Evolutionary conservation across 2,329 filamentous ascomycete genomes (phyloP), one percentile per base, ranked within the genome.

Genomic region (Sporothrix brunneoviolacea): DNA sequence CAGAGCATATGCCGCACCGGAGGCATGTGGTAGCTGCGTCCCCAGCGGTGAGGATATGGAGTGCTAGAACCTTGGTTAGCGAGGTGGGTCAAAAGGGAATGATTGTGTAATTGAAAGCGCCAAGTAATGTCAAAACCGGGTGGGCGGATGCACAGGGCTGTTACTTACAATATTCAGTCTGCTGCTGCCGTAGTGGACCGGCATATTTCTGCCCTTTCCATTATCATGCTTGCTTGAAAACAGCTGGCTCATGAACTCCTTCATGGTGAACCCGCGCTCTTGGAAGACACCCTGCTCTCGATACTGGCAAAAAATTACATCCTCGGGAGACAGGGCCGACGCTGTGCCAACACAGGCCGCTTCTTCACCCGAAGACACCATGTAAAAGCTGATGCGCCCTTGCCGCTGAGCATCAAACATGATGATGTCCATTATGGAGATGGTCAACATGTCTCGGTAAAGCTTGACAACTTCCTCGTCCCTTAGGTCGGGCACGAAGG

Each of bases 371-470:
- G 90, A 88, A 33, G 87, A 91, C 62, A 91, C 91, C 88, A 98
- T 97, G 69, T 98, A 98, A 70, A 98, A 98, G 66, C 85, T 91
- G 50, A 95, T 70, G 18, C 89, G 82, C n/a, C 91, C 91, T 68
- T 98, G 93, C 40, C 93, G 78, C 69, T 98, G 93, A 0, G 93
- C 91, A 62, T 98, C 93, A 63, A 95, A 96, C 91, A 97, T 97
- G 65, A 97, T 87, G 50, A 95, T 68, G 64, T 98, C 93, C 89
- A 98, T 93, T 58, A 97, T 86, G 50, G 86, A 82, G 9, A 84
- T 72, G 32, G 74, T 77, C 9, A 86, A 61, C 83, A 86, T 86
- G 60, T 83, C 79, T 53, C 70, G 75, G 65, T 84, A 84, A 46
- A 83, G 67, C 62, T 80, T 77, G 49, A 80, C 62, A 12, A 82